Base-by-base conservation (phyloP, 1,284 basidiomycete species). In the Naganishia liquefaciens region DNA sequence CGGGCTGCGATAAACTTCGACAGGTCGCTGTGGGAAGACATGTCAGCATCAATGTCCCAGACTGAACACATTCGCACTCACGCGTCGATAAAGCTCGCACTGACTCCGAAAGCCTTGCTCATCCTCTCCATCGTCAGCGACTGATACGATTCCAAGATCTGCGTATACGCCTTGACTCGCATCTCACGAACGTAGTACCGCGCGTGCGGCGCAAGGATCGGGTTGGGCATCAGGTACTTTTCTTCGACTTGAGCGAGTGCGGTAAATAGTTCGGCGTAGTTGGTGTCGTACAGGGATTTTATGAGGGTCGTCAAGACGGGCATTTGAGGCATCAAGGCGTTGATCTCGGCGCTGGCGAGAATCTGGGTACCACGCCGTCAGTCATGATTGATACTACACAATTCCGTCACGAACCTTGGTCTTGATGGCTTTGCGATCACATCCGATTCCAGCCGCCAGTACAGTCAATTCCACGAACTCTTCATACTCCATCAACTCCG, bases 121-220 rank as follows among this genome's bases (percentile, higher is more conserved):
- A 99, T 86, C 70, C 89, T 90, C 68, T 94, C 89, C 44, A 99
- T 81, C 1, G 94, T 97, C 43, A 99, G 83, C 68, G 88, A 91
- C 54, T 89, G 85, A 78, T 99, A 99, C 19, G 86, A 89, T 77
- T 98, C 93, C 19, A 99, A 82, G 2, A 98, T 83, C 76, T 98
- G 95, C 40, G 85, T 82, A 80, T 98, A 99, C 2, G 94, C 93
- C 51, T 92, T 87, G 73, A 99, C 94, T 49, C 95, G 88, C 90
- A 98, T 94, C 79, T 98, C 96, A 57, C 94, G 88, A 23, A 95
- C 86, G 77, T 96, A 98, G 82, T 84, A 97, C 3, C 91, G 86
- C 1, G 92, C 85, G 75, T 99, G 96, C 0, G 89, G 89, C 6
- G 88, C 84, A 50, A 98, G 85, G 51, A 93, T 80, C 28, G 91